Conservation (phyloP, 768 basidiomycete genomes). For the Terana coerulea region DNA sequence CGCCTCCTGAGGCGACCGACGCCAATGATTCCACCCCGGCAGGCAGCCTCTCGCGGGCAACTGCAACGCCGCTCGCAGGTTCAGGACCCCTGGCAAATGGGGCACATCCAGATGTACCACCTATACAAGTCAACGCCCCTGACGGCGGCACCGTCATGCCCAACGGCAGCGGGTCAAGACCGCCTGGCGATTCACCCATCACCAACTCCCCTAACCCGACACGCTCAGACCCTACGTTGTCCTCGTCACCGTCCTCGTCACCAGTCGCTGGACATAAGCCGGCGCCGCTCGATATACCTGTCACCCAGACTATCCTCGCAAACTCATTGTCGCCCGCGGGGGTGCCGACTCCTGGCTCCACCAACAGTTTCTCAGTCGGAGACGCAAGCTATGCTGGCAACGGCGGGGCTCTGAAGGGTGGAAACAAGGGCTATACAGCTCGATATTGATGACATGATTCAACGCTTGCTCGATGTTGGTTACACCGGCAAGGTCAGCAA, state of each 20-base stretch:
- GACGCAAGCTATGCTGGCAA: conserved; percentile 28
- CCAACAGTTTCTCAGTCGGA: conserved; percentile 34
- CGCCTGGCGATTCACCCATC: conserved; percentile 23
- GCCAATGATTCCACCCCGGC: conserved; percentile 34
- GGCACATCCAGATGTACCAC: background rate
- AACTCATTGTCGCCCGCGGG: conserved; percentile 46
- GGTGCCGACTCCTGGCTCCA: conserved; percentile 45
- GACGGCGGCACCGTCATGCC: conserved; percentile 31
- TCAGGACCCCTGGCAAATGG: conserved; percentile 22
- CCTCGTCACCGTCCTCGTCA: conserved; percentile 21
- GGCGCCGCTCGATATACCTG: conserved; percentile 71
- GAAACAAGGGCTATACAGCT: conserved; percentile 67
- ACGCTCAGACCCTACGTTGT: conserved; percentile 25
- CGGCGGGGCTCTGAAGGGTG: conserved; percentile 47
- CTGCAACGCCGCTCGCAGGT: conserved; percentile 28
- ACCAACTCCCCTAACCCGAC: conserved; percentile 35
- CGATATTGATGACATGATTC: conserved; percentile 98
- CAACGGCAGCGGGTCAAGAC: conserved; percentile 39
- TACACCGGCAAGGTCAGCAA: conserved; percentile 99
- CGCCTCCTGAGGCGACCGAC: conserved; percentile 43
- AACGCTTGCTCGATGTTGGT: conserved; percentile 91
- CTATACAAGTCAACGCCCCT: conserved; percentile 32
- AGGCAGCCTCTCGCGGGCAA: conserved; percentile 41
- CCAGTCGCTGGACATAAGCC: conserved; percentile 33
- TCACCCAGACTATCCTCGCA: conserved; percentile 82